Percentiles rank a stretch among this genome's conserved stretches.
Evolutionary conservation across 768 basidiomycete species (phyloP).

Genomic region (Naganishia vaughanmartiniae): DNA sequence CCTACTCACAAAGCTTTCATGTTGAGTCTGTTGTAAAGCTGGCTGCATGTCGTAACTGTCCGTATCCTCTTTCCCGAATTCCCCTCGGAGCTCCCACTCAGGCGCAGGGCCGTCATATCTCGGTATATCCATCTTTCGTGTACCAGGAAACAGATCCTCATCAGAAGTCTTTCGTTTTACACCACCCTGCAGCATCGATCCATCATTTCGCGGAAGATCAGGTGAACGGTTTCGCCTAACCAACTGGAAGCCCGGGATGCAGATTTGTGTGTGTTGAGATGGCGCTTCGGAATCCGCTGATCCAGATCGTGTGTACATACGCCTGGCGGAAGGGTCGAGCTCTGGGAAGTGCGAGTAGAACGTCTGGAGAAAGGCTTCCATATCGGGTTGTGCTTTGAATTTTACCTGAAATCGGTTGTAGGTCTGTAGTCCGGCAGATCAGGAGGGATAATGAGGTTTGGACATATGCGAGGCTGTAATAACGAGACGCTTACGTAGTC

Average conservation of each 20-base stretch:
- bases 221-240: neutral
- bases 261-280: neutral
- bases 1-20: neutral
- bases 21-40: neutral
- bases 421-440: neutral
- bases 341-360: conserved; percentile 1
- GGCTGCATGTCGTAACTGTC: neutral
- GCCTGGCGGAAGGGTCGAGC: neutral
- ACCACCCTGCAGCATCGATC: neutral
- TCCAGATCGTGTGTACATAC: neutral
- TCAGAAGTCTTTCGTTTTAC: neutral
- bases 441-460: neutral
- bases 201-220: neutral
- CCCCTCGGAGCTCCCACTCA: neutral
- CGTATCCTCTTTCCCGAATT: neutral
- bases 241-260: neutral
- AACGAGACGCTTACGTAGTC: conserved; percentile 8
- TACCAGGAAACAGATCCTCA: neutral
- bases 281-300: neutral
- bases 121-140: neutral
- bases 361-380: neutral
- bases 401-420: conserved; percentile 6
- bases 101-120: neutral
- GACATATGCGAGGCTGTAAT: neutral
- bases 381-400: neutral